phyloP scores from a whole-genome alignment of 169 alveolate species.

The Cryptosporidium tyzzeri region DNA sequence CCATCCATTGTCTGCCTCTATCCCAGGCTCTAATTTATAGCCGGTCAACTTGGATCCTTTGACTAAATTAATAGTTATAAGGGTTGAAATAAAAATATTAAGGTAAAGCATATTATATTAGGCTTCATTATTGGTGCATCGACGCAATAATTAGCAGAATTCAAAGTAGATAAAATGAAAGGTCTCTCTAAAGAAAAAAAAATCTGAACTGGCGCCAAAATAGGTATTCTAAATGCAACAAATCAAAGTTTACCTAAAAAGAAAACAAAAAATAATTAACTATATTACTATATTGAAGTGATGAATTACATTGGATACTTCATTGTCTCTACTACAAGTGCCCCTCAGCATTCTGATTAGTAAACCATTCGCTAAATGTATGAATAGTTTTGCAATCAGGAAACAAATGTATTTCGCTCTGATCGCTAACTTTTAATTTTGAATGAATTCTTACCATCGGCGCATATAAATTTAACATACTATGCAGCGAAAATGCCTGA shows the following conservation, averaged over 20 bases:
- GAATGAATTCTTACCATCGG: not conserved
- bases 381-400: not conserved
- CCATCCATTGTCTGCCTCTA: slow-evolving; percentile 18
- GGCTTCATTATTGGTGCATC: not conserved
- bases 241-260: not conserved
- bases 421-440: no score
- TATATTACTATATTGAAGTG: not conserved
- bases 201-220: not conserved
- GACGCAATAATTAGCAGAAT: no score
- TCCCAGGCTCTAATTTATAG: slow-evolving; percentile 8
- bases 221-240: no score
- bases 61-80: not conserved
- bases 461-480: no score
- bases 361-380: not conserved
- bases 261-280: no score
- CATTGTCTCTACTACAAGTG: not conserved
- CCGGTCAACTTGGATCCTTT: not conserved
- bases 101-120: not conserved
- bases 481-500: no score
- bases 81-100: not conserved
- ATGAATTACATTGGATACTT: not conserved
- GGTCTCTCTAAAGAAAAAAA: no score
- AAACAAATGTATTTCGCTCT: no score
- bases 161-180: not conserved
- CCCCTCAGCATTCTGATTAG: not conserved